A percentile compares a stretch with the other conserved stretches of the same genome.
Evolutionary conservation across 768 basidiomycete genomes (phyloP).

Genomic region (Hericium erinaceus): DNA sequence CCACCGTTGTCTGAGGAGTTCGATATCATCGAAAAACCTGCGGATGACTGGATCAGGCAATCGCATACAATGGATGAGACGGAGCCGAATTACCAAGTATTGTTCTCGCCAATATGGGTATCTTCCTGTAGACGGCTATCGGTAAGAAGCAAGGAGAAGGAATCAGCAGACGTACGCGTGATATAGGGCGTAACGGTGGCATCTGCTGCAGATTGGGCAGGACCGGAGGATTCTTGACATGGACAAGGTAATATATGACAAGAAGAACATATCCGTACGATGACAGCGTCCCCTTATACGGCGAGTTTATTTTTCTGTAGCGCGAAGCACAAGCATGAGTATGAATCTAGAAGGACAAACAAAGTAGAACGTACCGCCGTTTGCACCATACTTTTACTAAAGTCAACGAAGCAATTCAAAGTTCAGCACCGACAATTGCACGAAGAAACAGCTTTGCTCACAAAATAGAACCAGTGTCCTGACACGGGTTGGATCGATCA

Average conservation of each 20-base stretch:
- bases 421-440: not conserved
- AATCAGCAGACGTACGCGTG: constrained; percentile 39
- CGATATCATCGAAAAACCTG: constrained; percentile 97
- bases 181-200: constrained; percentile 82
- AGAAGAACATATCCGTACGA: constrained; percentile 97
- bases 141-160: constrained; percentile 1
- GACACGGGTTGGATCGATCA: constrained; percentile 90
- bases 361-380: constrained; percentile 48
- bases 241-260: constrained; percentile 95
- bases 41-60: not conserved
- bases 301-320: constrained; percentile 91
- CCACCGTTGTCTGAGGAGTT: constrained; percentile 86
- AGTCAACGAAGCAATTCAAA: not conserved
- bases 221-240: constrained; percentile 95
- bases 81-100: constrained; percentile 49
- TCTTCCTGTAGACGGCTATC: constrained; percentile 47
- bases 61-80: not conserved
- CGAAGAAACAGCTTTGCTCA: constrained; percentile 39
- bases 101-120: constrained; percentile 69
- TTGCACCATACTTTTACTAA: constrained; percentile 99
- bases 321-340: constrained; percentile 1
- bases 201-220: constrained; percentile 94
- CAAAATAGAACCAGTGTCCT: constrained; percentile 92
- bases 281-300: constrained; percentile 92
- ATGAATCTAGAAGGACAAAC: not conserved